A percentile compares a stretch with the other conserved stretches of the same genome.
Evolutionary conservation across 2,329 filamentous ascomycete genomes (phyloP).

Genomic region (Diaporthe helianthi): DNA sequence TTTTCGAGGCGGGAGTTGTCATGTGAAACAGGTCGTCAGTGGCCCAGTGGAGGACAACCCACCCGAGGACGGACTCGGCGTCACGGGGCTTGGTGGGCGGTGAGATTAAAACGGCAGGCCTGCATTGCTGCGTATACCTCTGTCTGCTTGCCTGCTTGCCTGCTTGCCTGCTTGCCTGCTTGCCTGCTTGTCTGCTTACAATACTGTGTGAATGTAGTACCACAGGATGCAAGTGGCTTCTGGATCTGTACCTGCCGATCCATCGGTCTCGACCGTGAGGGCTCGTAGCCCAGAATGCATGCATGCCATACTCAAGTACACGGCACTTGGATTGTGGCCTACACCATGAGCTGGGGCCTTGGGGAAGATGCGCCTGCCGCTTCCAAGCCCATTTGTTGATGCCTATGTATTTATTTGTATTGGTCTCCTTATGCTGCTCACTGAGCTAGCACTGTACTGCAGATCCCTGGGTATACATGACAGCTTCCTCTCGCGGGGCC

Average conservation of each 20-base stretch:
- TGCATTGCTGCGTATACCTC: background rate
- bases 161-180: too few relatives aligned
- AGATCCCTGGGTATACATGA: background rate
- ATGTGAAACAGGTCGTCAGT: background rate
- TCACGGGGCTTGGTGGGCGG: background rate
- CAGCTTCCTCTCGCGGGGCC: background rate
- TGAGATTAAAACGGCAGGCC: background rate
- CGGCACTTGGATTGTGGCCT: too few relatives aligned
- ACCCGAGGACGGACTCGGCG: background rate
- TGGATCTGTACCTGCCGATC: conserved; percentile 29
- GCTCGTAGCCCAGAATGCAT: too few relatives aligned
- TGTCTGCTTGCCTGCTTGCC: too few relatives aligned
- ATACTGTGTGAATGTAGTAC: conserved; percentile 6
- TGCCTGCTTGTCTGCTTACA: background rate
- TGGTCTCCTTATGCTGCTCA: background rate
- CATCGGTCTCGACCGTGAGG: conserved; percentile 25
- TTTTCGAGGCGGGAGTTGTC: too few relatives aligned
- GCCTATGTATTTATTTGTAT: background rate
- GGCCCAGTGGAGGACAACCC: background rate
- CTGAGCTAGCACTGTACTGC: background rate
- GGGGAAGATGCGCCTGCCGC: too few relatives aligned
- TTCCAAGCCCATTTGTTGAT: background rate
- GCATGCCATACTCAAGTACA: too few relatives aligned
- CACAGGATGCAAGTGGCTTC: conserved; percentile 1
- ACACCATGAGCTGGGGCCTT: too few relatives aligned